Conservation (phyloP, 805 yeast species). For the Wickerhamiella parazyma region DNA sequence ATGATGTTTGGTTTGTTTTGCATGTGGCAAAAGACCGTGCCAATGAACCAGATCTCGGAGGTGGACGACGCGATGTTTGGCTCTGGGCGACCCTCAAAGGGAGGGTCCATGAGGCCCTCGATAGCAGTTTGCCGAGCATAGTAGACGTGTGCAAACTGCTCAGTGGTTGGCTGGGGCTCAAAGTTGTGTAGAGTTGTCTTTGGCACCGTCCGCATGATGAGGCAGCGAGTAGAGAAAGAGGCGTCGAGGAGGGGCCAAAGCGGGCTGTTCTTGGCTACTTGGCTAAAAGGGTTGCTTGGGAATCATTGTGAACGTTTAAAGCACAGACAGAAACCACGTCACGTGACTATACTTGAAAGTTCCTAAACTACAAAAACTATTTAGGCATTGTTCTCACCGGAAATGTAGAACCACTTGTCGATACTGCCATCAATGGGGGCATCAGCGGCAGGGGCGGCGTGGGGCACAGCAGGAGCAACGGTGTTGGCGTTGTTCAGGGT, state of each 20-base stretch:
- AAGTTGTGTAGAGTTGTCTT: not conserved
- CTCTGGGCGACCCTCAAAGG: constrained; percentile 1
- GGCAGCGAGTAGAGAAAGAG: not conserved
- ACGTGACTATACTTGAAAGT: no score
- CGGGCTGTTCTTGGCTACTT: no score
- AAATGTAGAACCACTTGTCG: constrained; percentile 98
- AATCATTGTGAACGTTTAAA: no score
- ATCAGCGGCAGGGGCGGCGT: constrained; percentile 58
- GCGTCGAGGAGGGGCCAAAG: no score
- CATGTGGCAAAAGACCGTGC: constrained; percentile 76
- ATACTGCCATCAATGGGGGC: constrained; percentile 93
- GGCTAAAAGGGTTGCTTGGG: no score
- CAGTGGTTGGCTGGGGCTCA: not conserved
- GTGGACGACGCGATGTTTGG: not conserved
- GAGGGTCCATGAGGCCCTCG: not conserved
- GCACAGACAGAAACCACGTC: no score
- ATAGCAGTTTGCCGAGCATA: not conserved
- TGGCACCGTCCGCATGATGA: not conserved
- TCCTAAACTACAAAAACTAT: no score
- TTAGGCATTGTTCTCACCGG: constrained; percentile 26
- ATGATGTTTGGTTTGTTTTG: constrained; percentile 74
- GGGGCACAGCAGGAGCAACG: constrained; percentile 37
- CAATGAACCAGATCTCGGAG: constrained; percentile 58
- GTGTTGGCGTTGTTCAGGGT: constrained; percentile 37
- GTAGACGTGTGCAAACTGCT: constrained; percentile 2